Percentiles rank a stretch among this genome's conserved stretches.
Evolutionary conservation across 139 green algal genomes (phyloP).

Genomic region (Choricystis sp.): DNA sequence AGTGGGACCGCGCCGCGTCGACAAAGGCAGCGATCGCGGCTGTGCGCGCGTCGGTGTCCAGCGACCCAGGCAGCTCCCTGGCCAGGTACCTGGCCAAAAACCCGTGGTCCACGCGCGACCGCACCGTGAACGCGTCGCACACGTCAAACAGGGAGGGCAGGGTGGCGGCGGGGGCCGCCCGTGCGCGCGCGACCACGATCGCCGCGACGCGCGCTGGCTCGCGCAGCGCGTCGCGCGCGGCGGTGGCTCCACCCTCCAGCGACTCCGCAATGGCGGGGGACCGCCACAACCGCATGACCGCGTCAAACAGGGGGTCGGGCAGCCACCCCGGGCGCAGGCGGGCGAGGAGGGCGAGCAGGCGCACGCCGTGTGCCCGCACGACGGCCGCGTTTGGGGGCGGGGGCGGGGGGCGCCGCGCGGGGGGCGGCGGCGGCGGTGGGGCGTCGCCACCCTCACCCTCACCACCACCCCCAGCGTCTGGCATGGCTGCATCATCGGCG

Average conservation of each 20-base stretch:
- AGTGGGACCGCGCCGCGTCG: too few species aligned
- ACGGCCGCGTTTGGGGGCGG: background rate
- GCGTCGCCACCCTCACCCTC: background rate
- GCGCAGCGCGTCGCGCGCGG: constrained; percentile 11
- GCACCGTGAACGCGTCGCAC: background rate
- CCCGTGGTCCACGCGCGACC: background rate
- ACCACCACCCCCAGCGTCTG: background rate
- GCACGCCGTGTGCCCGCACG: constrained; percentile 32
- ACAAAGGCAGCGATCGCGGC: too few species aligned
- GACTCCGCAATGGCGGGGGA: constrained; percentile 17
- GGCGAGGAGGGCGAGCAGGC: constrained; percentile 54
- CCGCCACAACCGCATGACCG: constrained; percentile 37
- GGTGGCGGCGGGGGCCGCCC: too few species aligned
- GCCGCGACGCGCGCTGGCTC: background rate
- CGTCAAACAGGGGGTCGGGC: constrained; percentile 21
- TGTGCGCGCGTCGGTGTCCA: too few species aligned
- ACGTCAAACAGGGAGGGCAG: background rate
- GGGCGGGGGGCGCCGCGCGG: background rate
- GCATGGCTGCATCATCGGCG: background rate
- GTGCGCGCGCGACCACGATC: background rate
- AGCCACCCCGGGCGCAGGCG: constrained; percentile 67
- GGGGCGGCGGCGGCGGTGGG: constrained; percentile 1
- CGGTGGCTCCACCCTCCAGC: background rate
- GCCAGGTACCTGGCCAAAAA: background rate
- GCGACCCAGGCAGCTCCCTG: background rate